phyloP scores from a whole-genome alignment of 768 basidiomycete species.

The Lactarius trivialis region DNA sequence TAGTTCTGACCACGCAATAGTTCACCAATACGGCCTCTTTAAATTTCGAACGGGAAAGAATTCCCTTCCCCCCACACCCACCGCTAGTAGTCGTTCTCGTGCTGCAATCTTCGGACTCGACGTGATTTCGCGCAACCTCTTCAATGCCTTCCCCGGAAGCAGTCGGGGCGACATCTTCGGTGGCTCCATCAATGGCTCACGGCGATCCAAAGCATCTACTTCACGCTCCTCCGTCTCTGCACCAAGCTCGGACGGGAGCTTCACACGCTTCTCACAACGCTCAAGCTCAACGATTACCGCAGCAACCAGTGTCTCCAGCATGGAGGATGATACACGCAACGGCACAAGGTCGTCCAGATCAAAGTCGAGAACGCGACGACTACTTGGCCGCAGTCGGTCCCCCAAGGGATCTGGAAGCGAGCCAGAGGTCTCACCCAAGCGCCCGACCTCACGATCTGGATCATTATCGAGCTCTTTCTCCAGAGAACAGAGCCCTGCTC shows the following conservation, averaged over 20 bases:
- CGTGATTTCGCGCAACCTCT: conserved; percentile 83
- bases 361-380: conserved; percentile 39
- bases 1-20: conserved; percentile 34
- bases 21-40: conserved; percentile 85
- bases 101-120: conserved; percentile 88
- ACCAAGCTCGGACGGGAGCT: conserved; percentile 59
- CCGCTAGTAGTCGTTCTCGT: conserved; percentile 59
- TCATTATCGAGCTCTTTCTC: conserved; percentile 39
- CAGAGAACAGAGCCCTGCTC: conserved; percentile 35
- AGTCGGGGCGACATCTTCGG: conserved; percentile 72
- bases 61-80: conserved; percentile 82
- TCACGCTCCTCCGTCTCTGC: conserved; percentile 73
- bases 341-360: conserved; percentile 34
- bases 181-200: conserved; percentile 60
- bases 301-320: conserved; percentile 53
- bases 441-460: conserved; percentile 15
- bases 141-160: conserved; percentile 61
- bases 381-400: conserved; percentile 38
- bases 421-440: conserved; percentile 23
- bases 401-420: conserved; percentile 35
- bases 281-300: conserved; percentile 60
- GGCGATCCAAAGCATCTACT: conserved; percentile 59
- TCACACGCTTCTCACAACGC: conserved; percentile 66
- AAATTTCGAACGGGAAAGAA: conserved; percentile 74
- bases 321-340: conserved; percentile 55